Evolutionary conservation across 75 land plant genomes (phyloP).

Genomic region (Pinus albicaulis): DNA sequence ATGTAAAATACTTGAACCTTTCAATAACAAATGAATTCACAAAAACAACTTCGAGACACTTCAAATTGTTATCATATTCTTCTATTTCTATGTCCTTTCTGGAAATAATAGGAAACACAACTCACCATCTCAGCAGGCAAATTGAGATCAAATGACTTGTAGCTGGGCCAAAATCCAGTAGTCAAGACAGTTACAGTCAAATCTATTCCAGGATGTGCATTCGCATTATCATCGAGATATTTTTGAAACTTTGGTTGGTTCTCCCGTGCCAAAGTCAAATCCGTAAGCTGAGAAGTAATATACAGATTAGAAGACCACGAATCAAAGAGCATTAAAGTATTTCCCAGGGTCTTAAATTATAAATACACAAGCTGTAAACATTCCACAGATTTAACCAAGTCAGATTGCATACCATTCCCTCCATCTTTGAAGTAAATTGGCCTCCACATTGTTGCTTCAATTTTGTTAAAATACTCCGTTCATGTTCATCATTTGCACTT

Average conservation of each 20-base stretch:
- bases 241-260: conserved; percentile 86
- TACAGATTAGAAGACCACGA: background rate
- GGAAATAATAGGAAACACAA: background rate
- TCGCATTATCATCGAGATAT: conserved; percentile 58
- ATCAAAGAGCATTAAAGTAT: background rate
- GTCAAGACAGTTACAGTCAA: conserved; percentile 94
- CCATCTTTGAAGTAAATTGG: conserved; percentile 98
- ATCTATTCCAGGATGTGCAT: conserved; percentile 87
- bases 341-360: background rate
- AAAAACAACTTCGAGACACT: background rate
- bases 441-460: conserved; percentile 98
- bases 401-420: conserved; percentile 81
- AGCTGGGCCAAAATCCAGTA: conserved; percentile 98
- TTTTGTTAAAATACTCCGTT: conserved; percentile 93
- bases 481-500: conserved; percentile 99
- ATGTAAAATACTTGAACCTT: background rate
- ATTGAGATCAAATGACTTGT: conserved; percentile 94
- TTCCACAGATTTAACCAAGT: too few relatives aligned
- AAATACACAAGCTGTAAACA: background rate
- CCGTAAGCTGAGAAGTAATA: conserved; percentile 66
- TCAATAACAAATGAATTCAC: background rate
- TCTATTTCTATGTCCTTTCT: too few relatives aligned
- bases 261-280: conserved; percentile 92
- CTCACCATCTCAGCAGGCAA: conserved; percentile 95
- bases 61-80: background rate